phyloP scores from a whole-genome alignment of 106 monocot genomes.

The Apostasia ramifera region DNA sequence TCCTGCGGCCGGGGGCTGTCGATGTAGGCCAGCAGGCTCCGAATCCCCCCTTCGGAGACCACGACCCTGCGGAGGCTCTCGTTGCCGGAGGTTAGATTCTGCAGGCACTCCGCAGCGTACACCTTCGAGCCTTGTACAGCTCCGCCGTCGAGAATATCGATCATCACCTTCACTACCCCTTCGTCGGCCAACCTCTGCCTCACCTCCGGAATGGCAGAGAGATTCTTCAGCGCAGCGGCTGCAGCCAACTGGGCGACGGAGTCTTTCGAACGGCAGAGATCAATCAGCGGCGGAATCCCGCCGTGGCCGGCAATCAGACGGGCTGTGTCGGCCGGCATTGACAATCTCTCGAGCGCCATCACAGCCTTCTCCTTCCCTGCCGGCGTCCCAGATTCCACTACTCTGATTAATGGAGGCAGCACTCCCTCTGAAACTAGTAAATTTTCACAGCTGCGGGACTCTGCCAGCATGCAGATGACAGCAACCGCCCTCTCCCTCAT shows the following conservation, averaged over 20 bases:
- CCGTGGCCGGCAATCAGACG: conserved; percentile 52
- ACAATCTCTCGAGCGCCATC: conserved; percentile 55
- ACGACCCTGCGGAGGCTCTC: conserved; percentile 55
- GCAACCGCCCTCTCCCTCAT: conserved; percentile 59
- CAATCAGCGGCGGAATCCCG: conserved; percentile 48
- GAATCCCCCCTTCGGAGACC: conserved; percentile 52
- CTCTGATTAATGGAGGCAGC: conserved; percentile 51
- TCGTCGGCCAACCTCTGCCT: conserved; percentile 60
- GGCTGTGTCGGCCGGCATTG: conserved; percentile 45
- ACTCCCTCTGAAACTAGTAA: conserved; percentile 60
- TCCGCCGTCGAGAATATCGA: conserved; percentile 48
- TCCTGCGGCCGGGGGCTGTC: conserved; percentile 65
- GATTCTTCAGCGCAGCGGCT: conserved; percentile 59
- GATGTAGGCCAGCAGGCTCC: conserved; percentile 47
- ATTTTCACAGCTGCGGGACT: conserved; percentile 38
- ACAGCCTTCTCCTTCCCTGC: conserved; percentile 58
- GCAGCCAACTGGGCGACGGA: conserved; percentile 59
- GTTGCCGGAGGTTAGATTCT: conserved; percentile 56
- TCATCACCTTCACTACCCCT: conserved; percentile 53
- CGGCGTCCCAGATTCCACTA: conserved; percentile 59
- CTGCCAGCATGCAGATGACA: conserved; percentile 47
- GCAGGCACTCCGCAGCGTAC: conserved; percentile 70
- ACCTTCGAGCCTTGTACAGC: conserved; percentile 44
- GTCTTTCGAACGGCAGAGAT: conserved; percentile 41
- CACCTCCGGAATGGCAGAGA: conserved; percentile 69